Base-by-base conservation (phyloP, 805 yeast species). In the Yarrowia sp. region DNA sequence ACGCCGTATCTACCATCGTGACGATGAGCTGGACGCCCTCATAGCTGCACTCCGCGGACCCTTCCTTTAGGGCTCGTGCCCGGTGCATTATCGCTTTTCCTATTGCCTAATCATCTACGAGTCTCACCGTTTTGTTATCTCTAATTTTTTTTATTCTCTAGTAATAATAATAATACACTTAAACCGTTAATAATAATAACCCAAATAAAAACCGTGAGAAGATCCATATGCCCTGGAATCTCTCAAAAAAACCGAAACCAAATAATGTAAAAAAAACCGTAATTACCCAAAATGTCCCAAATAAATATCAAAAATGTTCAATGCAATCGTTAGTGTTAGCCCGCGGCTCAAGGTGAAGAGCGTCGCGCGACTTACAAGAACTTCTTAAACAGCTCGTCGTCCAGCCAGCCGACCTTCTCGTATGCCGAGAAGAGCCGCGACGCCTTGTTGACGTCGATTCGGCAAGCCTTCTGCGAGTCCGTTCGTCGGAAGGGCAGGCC, bases 381-480 rank as follows among this genome's bases (percentile, higher is more conserved):
- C 71, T 77, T 77, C 51, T 71, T 73, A 73, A 90, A 90, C 74
- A 85, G 83, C 19, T 78, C 75, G 73, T 93, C 97, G 13, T 88
- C 81, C 66, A 93, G 84, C 93, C 97, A 90, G 41, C 97, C 97
- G 47, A 88, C 93, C 72, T 83, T 84, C 73, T 93, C 96, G 71
- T 84, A 94, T 21, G 97, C 90, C 25, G 93, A 96, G 76, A 83
- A 93, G 62, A 93, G 78, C 67, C 97, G 82, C 53, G 96, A 87
- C 1, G 97, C 97, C 74, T 94, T 94, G 74, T 94, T 94, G 46
- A 93, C 98, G 74, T 94, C 98, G 67, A 94, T 92, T 66, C 96
- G 84, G 73, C 98, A 93, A 6, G 97, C 97, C 78, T 94, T 94
- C 75, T 93, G 98, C 7, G 97, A 96, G 74, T 93, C 99, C 0